phyloP scores from a whole-genome alignment of 345 rosid genomes.

The Garcia nutans region DNA sequence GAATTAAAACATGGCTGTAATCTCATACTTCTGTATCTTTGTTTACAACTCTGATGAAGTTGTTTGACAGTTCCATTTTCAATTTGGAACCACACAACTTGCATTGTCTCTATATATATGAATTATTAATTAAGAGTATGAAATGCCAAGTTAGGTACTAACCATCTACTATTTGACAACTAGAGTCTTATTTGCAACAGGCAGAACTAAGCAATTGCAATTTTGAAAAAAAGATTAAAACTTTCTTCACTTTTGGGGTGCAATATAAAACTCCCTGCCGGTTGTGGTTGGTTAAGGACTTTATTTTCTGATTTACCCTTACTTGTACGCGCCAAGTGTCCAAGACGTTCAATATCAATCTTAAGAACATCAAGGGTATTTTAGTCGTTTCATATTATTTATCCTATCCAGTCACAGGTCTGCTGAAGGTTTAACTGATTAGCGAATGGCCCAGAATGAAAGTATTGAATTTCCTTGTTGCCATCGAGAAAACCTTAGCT shows the following conservation, averaged over 20 bases:
- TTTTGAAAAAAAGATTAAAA: no score
- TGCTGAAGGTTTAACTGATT: not conserved
- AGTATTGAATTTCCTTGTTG: not conserved
- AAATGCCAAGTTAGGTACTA: not conserved
- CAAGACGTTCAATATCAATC: not conserved
- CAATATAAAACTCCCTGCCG: no score
- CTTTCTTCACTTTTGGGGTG: no score
- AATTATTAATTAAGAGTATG: no score
- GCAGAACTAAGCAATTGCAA: no score
- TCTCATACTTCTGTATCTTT: conserved; percentile 45
- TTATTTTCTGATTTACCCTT: no score
- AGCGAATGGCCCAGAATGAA: not conserved
- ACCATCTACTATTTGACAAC: no score
- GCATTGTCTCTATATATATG: not conserved
- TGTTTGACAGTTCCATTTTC: conserved; percentile 23
- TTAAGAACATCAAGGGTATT: not conserved
- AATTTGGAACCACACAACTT: not conserved
- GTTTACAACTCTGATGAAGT: conserved; percentile 44
- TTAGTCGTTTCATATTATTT: not conserved
- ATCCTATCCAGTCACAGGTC: no score
- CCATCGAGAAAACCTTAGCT: not conserved
- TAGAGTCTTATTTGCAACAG: no score
- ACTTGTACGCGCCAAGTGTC: not conserved
- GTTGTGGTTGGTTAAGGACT: no score
- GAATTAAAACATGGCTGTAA: conserved; percentile 11